phyloP scores from a whole-genome alignment of 352 stramenopile species.

The Phytophthora constricta region DNA sequence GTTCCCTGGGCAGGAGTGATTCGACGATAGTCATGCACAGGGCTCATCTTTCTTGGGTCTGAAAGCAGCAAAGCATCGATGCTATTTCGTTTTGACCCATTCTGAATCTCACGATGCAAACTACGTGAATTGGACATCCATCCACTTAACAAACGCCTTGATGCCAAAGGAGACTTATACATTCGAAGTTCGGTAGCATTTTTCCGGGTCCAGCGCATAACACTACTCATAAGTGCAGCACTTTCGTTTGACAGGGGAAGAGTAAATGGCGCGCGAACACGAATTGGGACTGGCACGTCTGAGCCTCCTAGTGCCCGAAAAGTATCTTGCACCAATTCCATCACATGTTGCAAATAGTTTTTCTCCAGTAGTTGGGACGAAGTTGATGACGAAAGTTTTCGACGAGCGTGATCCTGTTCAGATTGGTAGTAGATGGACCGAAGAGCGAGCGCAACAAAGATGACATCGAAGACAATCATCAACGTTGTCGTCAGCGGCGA shows the following conservation, averaged over 20 bases:
- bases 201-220: not conserved
- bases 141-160: not conserved
- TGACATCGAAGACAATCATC: slow-evolving; percentile 8
- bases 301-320: not conserved
- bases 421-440: slow-evolving; percentile 6
- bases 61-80: not conserved
- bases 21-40: not conserved
- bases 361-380: not conserved
- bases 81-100: not conserved
- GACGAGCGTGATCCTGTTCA: not conserved
- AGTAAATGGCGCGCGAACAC: slow-evolving; percentile 15
- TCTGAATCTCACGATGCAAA: no score
- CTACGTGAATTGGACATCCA: not conserved
- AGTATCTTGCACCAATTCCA: not conserved
- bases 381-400: not conserved
- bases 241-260: slow-evolving; percentile 17
- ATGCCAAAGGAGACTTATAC: not conserved
- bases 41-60: not conserved
- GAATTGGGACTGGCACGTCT: slow-evolving; percentile 5
- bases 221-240: slow-evolving; percentile 5
- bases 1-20: not conserved
- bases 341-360: not conserved
- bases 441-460: slow-evolving; percentile 6
- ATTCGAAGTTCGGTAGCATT: not conserved
- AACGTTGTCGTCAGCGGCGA: slow-evolving; percentile 1